Base-by-base conservation (phyloP, 345 rosid species). In the Rhizophora apiculata region DNA sequence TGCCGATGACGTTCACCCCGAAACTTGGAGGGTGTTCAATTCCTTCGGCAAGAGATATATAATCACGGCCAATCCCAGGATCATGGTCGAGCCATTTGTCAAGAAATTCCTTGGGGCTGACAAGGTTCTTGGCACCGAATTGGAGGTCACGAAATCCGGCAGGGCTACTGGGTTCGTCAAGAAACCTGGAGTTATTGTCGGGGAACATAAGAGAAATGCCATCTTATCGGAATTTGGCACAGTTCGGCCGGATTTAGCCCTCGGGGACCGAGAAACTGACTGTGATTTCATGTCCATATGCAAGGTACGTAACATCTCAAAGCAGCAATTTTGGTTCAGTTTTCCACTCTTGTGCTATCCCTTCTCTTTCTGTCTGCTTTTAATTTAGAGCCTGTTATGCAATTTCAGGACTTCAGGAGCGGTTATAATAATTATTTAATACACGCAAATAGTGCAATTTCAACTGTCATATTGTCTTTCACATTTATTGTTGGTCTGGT, bases 61-160 rank as follows among this genome's bases (percentile, higher is more conserved):
- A 7, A 70, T 95, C 8, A 90, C 99, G 4, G 96, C 93, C 1
- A 88, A 72, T 77, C 99, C 99, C 1, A 79, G 95, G 54, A 75
- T 95, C 32, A 86, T 95, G 96, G 91, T 88, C 43, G 99, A 95
- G 54, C 99, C 90, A 19, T 95, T 95, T 65, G 96, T 65, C 13
- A 88, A 86, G 76, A 68, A 77, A 1, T 87, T 82, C 64, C 69
- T 95, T 2, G 98, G 96, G 7, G 96, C 82, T 2, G 96, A 92
- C 43, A 85, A 86, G 75, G 97, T 95, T 68, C 76, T 95, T n/a
- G 99, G 99, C 48, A 90, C 96, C 1, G 97, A 92, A 53, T 68
- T 95, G 4, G 82, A 85, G 63, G 89, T 85, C 26, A 64, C 96
- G 1, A 86, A 83, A 76, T 85, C 96, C 1, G 96, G 97, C 8